Evolutionary conservation across 2,329 filamentous ascomycete genomes (phyloP), one percentile per base, ranked within the genome.

Genomic region (Hymenoscyphus scutula): DNA sequence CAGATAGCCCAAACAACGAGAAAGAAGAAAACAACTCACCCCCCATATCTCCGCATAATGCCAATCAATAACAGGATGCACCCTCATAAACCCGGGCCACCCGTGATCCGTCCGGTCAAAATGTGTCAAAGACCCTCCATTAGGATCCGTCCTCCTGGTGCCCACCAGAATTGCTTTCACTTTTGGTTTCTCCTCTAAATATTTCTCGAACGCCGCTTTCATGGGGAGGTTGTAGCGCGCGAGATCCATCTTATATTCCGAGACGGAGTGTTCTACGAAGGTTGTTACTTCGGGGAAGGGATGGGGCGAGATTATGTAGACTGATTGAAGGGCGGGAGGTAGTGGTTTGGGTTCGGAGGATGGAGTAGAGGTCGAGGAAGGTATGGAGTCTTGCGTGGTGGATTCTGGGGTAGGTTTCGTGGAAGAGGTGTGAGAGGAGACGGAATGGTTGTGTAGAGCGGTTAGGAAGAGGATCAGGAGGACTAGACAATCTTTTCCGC

Each of bases 21-120:
- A 56, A 4, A 53, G 19, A 23, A 37, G n/a, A 62, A 54, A 57
- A 56, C 71, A 73, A 82, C 91, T 81, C 73, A 96, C 92, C 19
- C 88, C 86, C 95, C 95, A 98, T 60, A 98, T 94, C 75, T 98
- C 94, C 11, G 86, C 85, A 76, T 97, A 97, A 75, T 95, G 91
- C 95, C 95, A 99, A 77, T 99, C 95, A 73, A 99, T 93, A 10
- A 99, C 90, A 0, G 95, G 94, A 76, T 99, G 92, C 64, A 98
- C 83, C 63, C 95, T 86, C 88, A 98, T 93, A 72, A 98, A 97
- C 53, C 82, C 79, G 38, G 95, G 95, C 95, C 95, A 99, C 1
- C 89, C 92, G 38, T 84, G 80, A 76, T 98, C 95, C 4, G 95
- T 99, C 58, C 83, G 84, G 74, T 96, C 91, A 74, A 98, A 98